Evolutionary conservation across 495 filamentous ascomycete species (phyloP).

Genomic region (Penicillium canariense): DNA sequence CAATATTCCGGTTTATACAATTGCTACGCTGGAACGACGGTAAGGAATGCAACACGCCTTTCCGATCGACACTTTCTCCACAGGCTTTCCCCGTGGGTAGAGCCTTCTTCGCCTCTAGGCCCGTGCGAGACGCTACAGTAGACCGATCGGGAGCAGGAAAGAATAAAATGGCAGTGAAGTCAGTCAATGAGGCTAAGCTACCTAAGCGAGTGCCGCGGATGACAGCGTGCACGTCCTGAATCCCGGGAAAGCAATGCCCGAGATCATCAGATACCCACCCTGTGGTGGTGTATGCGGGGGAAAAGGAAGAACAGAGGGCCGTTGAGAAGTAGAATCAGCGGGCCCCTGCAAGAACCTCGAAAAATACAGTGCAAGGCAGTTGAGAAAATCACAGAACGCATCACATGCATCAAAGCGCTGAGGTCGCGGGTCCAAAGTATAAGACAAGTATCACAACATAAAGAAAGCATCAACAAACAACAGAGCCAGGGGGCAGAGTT

Average conservation of each 20-base stretch:
- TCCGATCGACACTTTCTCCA: no score
- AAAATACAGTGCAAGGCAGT: neutral
- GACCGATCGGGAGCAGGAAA: neutral
- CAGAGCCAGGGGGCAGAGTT: constrained; percentile 14
- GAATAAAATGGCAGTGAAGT: neutral
- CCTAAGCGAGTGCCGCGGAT: neutral
- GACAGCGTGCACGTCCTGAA: neutral
- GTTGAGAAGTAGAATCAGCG: neutral
- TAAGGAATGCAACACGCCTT: no score
- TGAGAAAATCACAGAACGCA: constrained; percentile 5
- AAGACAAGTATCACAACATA: constrained; percentile 23
- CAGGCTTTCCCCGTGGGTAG: no score
- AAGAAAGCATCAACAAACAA: constrained; percentile 4
- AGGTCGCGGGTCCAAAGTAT: constrained; percentile 6
- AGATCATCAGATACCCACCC: neutral
- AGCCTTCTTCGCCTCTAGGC: neutral
- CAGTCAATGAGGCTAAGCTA: neutral
- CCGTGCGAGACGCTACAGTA: neutral
- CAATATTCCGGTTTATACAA: no score
- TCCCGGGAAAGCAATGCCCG: neutral
- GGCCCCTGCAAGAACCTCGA: neutral
- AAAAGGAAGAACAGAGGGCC: neutral
- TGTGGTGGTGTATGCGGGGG: neutral
- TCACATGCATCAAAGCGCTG: constrained; percentile 20
- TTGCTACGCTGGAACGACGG: no score